Evolutionary conservation across 2,329 filamentous ascomycete genomes (phyloP).

Genomic region (Alternaria panax): DNA sequence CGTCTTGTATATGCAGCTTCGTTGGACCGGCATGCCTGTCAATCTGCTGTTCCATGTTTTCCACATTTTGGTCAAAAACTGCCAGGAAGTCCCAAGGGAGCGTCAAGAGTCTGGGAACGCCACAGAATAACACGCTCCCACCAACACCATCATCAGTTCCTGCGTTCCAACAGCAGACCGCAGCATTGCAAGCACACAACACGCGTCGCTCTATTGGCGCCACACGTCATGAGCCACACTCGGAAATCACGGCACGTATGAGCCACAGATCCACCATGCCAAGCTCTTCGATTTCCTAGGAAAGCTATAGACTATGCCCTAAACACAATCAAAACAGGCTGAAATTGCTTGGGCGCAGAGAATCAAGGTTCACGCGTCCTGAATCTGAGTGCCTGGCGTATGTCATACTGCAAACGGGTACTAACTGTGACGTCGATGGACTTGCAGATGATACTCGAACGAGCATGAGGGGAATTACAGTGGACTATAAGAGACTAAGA

Average conservation of each 20-base stretch:
- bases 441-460: neutral
- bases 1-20: neutral
- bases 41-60: neutral
- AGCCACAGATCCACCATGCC: constrained; percentile 1
- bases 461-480: neutral
- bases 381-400: neutral
- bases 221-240: constrained; percentile 4
- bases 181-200: neutral
- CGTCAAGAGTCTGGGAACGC: no score
- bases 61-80: no score
- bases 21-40: neutral
- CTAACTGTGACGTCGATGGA: neutral
- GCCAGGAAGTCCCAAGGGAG: no score
- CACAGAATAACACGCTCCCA: no score
- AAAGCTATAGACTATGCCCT: neutral
- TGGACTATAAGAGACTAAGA: no score
- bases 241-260: constrained; percentile 1
- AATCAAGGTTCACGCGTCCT: neutral
- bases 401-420: neutral
- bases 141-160: no score
- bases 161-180: no score
- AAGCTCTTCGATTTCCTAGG: neutral
- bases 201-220: constrained; percentile 1
- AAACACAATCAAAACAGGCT: constrained; percentile 3
- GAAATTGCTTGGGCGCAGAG: neutral